Evolutionary conservation across 2,329 filamentous ascomycete genomes (phyloP), one percentile per base, ranked within the genome.

Genomic region (Alternaria viburni): DNA sequence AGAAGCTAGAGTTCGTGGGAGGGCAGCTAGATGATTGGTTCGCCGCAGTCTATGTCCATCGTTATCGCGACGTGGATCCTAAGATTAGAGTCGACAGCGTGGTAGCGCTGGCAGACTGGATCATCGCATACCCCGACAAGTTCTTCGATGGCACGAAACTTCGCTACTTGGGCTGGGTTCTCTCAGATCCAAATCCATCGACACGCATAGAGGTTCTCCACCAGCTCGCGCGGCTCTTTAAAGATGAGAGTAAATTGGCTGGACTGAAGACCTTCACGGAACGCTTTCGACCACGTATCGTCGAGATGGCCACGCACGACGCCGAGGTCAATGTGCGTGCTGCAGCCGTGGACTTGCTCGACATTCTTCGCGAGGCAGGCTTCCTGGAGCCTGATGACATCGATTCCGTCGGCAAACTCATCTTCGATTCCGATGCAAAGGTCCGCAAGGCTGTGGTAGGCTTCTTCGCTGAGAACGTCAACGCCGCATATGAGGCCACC

Each of bases 111-210:
- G 93, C 94, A 26, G 87, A 89, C 44, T 99, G 96, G 96, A 96
- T 98, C 70, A 87, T 90, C 77, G 88, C 88, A 11, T 88, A 97
- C 55, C 93, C 94, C 3, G 93, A 93, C 50, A 87, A 92, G 49
- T 99, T 97, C 81, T 93, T 97, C 79, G 92, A 97, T 69, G 93
- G 93, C 2, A 87, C 91, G 70, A 97, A 97, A 80, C 84, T 99
- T 54, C 90, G 96, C 64, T 99, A 99, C 74, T 85, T 99, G 6
- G 96, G 96, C 56, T 99, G 96, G 96, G 90, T 97, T 75, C 85
- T 99, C 28, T 97, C 94, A 5, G 96, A 99, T 77, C 86, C 89
- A 4, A 86, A 90, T 64, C 85, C 90, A 1, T 82, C 89, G 9
- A 94, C 93, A 21, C 88, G 96, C 57, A 86, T 90, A n/a, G 93